A percentile compares a stretch with the other conserved stretches of the same genome.
These are phyloP conservation scores for Stropharia rugosoannulata DNA, from an alignment of 768 basidiomycete species.

Conservation along the genomic window DNA sequence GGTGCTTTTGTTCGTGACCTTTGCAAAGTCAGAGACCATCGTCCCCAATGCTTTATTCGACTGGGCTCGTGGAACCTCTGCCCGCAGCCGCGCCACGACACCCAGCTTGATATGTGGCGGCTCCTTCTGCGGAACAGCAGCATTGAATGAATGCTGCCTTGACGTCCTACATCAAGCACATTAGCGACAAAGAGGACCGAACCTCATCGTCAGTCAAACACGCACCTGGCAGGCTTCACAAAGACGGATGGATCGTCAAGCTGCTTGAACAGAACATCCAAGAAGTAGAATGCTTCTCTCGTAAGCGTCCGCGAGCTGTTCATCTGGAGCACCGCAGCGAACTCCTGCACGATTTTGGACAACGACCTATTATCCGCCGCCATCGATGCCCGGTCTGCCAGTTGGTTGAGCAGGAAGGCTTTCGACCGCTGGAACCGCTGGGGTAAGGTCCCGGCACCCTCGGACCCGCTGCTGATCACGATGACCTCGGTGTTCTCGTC, in stretches of 20 bases:
- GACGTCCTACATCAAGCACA: slow-evolving; percentile 23
- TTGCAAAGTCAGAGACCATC: slow-evolving; percentile 71
- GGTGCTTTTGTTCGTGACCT: slow-evolving; percentile 64
- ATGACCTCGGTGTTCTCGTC: slow-evolving; percentile 32
- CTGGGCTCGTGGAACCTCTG: slow-evolving; percentile 49
- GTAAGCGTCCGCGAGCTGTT: slow-evolving; percentile 67
- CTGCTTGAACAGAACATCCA: slow-evolving; percentile 70
- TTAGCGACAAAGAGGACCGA: background rate
- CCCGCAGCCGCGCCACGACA: slow-evolving; percentile 55
- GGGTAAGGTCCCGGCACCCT: slow-evolving; percentile 25
- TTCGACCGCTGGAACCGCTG: slow-evolving; percentile 36
- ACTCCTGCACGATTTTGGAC: slow-evolving; percentile 54
- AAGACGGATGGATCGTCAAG: slow-evolving; percentile 67
- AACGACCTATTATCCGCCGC: slow-evolving; percentile 58
- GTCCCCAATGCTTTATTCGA: slow-evolving; percentile 57
- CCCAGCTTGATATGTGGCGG: slow-evolving; percentile 57
- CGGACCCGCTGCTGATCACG: slow-evolving; percentile 46
- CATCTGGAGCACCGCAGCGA: slow-evolving; percentile 59
- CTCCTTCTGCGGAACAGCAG: slow-evolving; percentile 38
- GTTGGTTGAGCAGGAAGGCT: slow-evolving; percentile 48
- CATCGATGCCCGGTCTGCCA: slow-evolving; percentile 40
- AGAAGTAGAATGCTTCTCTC: slow-evolving; percentile 68
- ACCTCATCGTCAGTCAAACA: slow-evolving; percentile 12
- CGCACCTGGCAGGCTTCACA: slow-evolving; percentile 52
- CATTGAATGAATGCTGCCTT: slow-evolving; percentile 39